Evolutionary conservation across 345 rosid genomes (phyloP), one percentile per base, ranked within the genome.

Genomic region (Lepidium africanum): DNA sequence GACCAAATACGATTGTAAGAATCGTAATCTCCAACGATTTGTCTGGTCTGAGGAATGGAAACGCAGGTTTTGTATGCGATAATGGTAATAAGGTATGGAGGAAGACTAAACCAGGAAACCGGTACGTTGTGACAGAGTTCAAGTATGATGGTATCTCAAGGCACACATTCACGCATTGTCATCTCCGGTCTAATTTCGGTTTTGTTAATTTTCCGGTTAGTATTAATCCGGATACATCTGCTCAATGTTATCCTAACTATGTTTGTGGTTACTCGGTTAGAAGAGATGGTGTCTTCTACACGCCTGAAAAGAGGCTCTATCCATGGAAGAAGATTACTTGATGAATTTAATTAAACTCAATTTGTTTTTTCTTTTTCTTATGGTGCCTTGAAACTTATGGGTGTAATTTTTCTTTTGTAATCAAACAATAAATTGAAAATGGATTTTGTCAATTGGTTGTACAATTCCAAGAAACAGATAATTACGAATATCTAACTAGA

Each of bases 41-140:
- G 12, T 23, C 14, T 19, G 72, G 63, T 51, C 8, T 35, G 6
- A 67, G 51, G 56, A 74, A 59, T 10, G 72, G 63, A 30, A 73
- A 73, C 11, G 77, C 77, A 5, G 77, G 77, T 49, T 74, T 74
- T 27, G 73, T 74, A 51, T 74, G 77, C 13, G 15, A 30, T 53
- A 39, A 60, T n/a, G 62, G 57, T 9, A 52, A 16, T 7, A 43
- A 50, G 11, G 49, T 73, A 32, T 73, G 77, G 77, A 73, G 16
- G 10, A 73, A 67, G 35, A 59, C 10, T 25, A 60, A 51, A 60
- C 63, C 77, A 60, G 69, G 77, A 43, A 43, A 67, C 11, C 16
- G 36, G 7, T 74, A 50, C 38, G 73, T 74, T 17, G 59, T 40
- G 10, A 15, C 16, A 11, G n/a, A 74, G 5, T 74, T 74, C 62